These are phyloP conservation scores for Sapria himalayana DNA, from an alignment of 345 rosid species.

Conservation along the genomic window DNA sequence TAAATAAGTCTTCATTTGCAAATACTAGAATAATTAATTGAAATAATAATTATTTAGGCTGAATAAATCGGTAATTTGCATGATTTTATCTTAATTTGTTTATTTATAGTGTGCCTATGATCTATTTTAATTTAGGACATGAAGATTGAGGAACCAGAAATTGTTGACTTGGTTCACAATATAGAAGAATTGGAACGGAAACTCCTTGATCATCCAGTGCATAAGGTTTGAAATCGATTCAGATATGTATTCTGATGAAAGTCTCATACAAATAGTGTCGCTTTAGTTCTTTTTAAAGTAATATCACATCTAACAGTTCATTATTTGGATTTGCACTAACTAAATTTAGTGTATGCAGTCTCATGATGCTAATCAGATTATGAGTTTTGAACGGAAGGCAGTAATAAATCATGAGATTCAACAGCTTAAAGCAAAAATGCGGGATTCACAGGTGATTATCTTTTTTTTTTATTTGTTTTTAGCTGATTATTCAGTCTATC, in stretches of 20 bases:
- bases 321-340: neutral
- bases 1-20: too few species aligned
- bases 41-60: too few species aligned
- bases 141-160: slow-evolving; percentile 81
- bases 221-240: slow-evolving; percentile 61
- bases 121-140: slow-evolving; percentile 40
- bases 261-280: neutral
- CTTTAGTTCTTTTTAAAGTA: too few species aligned
- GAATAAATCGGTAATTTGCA: too few species aligned
- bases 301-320: slow-evolving; percentile 7
- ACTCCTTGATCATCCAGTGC: slow-evolving; percentile 64
- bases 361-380: slow-evolving; percentile 64
- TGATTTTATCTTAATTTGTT: neutral
- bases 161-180: slow-evolving; percentile 60
- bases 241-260: neutral
- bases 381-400: slow-evolving; percentile 64
- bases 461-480: too few species aligned
- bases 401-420: slow-evolving; percentile 93
- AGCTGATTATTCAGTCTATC: too few species aligned
- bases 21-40: too few species aligned
- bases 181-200: slow-evolving; percentile 72
- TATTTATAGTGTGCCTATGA: neutral
- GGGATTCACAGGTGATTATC: slow-evolving; percentile 77
- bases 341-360: slow-evolving; percentile 26
- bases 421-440: slow-evolving; percentile 81